Evolutionary conservation across 2,329 filamentous ascomycete species (phyloP).

Genomic region (Neonectria punicea): DNA sequence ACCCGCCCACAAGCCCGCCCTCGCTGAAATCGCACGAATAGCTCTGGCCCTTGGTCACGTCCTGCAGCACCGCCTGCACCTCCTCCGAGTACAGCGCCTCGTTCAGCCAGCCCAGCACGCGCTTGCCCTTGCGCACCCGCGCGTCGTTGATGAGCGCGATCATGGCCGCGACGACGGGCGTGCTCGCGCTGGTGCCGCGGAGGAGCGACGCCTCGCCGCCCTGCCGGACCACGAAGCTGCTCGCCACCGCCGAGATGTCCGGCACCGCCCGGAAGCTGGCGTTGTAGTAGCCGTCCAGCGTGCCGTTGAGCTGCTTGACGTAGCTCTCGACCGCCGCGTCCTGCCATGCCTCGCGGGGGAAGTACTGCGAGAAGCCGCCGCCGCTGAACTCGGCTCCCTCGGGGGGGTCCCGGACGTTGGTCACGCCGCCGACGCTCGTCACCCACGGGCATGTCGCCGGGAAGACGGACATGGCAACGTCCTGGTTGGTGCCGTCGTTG

Average conservation of each 20-base stretch:
- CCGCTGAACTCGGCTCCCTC: slow-evolving; percentile 57
- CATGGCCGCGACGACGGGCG: slow-evolving; percentile 65
- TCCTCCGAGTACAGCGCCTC: slow-evolving; percentile 55
- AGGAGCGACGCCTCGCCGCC: slow-evolving; percentile 43
- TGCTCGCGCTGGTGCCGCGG: slow-evolving; percentile 61
- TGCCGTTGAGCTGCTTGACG: slow-evolving; percentile 51
- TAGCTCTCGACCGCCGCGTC: slow-evolving; percentile 53
- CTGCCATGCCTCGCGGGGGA: slow-evolving; percentile 59
- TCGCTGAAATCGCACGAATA: slow-evolving; percentile 52
- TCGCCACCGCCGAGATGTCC: slow-evolving; percentile 66
- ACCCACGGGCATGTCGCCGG: slow-evolving; percentile 76
- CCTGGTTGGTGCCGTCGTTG: slow-evolving; percentile 67
- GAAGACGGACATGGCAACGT: slow-evolving; percentile 69
- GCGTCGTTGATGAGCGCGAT: slow-evolving; percentile 66
- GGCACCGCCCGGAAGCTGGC: slow-evolving; percentile 59
- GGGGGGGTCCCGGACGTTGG: slow-evolving; percentile 49
- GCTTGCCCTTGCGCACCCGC: slow-evolving; percentile 59
- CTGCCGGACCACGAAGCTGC: slow-evolving; percentile 60
- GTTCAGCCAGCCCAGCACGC: slow-evolving; percentile 65
- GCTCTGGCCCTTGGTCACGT: slow-evolving; percentile 55
- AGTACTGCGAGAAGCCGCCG: slow-evolving; percentile 65
- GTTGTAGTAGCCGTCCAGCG: slow-evolving; percentile 59
- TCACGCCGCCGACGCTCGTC: slow-evolving; percentile 72
- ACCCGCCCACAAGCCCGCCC: slow-evolving; percentile 51
- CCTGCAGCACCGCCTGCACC: slow-evolving; percentile 52